phyloP scores from a whole-genome alignment of 768 basidiomycete genomes.

The Suillus plorans region DNA sequence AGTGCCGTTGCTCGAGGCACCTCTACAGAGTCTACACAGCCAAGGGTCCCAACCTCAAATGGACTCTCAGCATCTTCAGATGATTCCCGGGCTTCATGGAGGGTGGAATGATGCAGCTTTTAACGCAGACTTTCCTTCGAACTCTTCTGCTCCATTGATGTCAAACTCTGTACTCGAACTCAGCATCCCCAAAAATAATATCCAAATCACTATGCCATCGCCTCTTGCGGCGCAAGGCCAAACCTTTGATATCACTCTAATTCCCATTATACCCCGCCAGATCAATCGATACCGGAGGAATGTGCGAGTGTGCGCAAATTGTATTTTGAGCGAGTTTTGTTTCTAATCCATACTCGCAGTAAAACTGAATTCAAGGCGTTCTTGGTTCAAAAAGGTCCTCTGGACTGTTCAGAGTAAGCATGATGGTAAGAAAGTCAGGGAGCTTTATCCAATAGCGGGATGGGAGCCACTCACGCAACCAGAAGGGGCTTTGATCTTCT shows the following conservation, averaged over 20 bases:
- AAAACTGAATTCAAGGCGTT: too few relatives aligned
- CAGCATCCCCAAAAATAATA: neutral
- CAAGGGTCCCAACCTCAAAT: neutral
- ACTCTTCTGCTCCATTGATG: neutral
- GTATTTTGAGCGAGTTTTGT: neutral
- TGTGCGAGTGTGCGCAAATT: neutral
- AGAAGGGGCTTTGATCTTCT: slow-evolving; percentile 56
- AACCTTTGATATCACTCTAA: neutral
- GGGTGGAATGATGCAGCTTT: neutral
- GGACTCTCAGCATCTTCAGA: neutral
- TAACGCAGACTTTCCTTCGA: neutral
- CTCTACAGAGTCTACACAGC: neutral
- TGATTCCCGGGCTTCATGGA: neutral
- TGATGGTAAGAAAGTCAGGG: neutral
- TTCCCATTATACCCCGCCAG: neutral
- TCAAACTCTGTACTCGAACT: neutral
- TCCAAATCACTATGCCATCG: too few relatives aligned
- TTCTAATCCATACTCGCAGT: neutral
- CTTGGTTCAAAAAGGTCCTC: neutral
- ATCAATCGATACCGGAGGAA: neutral
- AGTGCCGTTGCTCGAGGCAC: neutral
- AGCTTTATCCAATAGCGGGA: slow-evolving; percentile 7
- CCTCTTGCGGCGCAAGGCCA: neutral
- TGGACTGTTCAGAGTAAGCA: neutral
- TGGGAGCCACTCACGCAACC: slow-evolving; percentile 51